A percentile compares a stretch with the other conserved stretches of the same genome.
phyloP scores from a whole-genome alignment of 805 yeast genomes.

The Kluyveromyces aestuarii region DNA sequence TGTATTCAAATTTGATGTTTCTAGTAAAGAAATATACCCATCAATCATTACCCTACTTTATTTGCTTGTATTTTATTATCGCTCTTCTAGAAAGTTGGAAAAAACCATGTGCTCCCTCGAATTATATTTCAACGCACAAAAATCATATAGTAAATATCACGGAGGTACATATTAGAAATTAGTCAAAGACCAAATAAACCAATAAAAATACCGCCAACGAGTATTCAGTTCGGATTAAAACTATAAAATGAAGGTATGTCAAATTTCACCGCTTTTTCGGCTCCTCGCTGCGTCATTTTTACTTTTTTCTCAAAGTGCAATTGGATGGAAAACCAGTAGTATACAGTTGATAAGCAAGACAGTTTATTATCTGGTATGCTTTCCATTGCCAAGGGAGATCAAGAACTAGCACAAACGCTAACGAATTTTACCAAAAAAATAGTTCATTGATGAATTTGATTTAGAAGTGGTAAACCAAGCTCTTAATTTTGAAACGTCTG shows the following conservation, averaged over 20 bases:
- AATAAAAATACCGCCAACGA: no score
- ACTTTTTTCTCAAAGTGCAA: background rate
- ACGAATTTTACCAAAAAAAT: background rate
- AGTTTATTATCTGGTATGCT: background rate
- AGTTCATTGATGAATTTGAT: constrained; percentile 90
- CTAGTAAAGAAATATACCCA: background rate
- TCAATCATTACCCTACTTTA: constrained; percentile 2
- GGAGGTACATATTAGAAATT: no score
- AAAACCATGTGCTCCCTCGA: background rate
- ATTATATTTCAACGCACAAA: no score
- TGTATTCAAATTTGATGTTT: background rate
- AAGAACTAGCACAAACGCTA: background rate
- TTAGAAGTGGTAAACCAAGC: constrained; percentile 87
- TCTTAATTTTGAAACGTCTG: constrained; percentile 67
- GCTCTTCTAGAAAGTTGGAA: background rate
- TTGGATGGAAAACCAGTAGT: background rate
- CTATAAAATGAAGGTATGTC: no score
- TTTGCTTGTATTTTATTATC: no score
- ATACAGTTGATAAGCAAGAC: background rate
- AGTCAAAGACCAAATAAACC: no score
- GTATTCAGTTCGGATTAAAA: no score
- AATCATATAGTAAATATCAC: no score
- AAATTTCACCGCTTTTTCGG: no score
- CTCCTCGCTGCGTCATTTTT: no score
- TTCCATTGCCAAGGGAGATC: background rate